Evolutionary conservation across 2,329 filamentous ascomycete genomes (phyloP), one percentile per base, ranked within the genome.

Genomic region (Penicillium olsonii): DNA sequence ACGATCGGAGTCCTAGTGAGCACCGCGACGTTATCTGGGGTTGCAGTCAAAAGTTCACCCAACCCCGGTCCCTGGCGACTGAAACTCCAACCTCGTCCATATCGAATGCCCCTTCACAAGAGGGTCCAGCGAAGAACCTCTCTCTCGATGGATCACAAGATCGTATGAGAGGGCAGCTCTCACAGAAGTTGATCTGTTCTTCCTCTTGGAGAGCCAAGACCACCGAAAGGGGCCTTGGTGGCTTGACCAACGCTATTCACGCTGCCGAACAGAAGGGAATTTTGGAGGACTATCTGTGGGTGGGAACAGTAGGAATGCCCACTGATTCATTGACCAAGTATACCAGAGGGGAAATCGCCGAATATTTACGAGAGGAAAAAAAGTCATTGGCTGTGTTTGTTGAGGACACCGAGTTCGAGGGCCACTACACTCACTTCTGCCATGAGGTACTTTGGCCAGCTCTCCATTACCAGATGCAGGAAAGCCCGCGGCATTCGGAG

Each of bases 401-500:
- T 69, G 88, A 84, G 53, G 92, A 97, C 73, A 90, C 87, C 66
- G 92, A 97, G 70, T 91, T 96, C 66, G 88, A 96, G 64, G 91
- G 92, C 1, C 92, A 96, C 72, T 97, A 97, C 67, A 84, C 87
- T 11, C 92, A 96, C 72, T 97, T 94, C 68, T 96, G 92, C 84
- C 97, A 97, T 76, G 90, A 92, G 12, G 96, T 97, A 47, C 79
- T 97, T 6, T 97, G 92, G 92, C 92, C 92, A 1, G 92, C 96
- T 52, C 95, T 97, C 71, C 92, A 97, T 73, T 97, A 97, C 70
- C 92, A 96, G 71, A 95, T 97, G 52, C 94, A 92, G 0, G 94
- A 97, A 68, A 95, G 95, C 67, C 92, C 92, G 20, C 96, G 96
- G 79, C 96, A 91, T 83, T 97, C 97, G 71, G 92, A 92, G 0